Percentiles rank a stretch among this genome's conserved stretches.
These are phyloP conservation scores for Microcera coccophila DNA, from an alignment of 2,329 filamentous ascomycete species.

Conservation along the genomic window DNA sequence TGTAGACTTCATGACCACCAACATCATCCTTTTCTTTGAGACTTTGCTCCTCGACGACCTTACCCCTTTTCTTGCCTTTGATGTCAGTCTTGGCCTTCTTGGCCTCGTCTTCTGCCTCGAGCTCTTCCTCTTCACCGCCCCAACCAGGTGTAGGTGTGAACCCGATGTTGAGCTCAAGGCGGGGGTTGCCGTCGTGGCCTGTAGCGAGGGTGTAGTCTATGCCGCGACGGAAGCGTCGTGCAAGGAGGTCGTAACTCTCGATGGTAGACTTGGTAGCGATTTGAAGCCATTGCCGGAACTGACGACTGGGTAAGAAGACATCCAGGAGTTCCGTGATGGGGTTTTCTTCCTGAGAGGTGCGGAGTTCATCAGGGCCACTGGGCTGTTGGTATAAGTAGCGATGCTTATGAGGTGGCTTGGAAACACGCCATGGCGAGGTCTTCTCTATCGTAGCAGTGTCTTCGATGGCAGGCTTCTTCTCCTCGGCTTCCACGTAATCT, in stretches of 20 bases:
- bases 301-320: slow-evolving; percentile 73
- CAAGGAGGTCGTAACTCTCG: slow-evolving; percentile 71
- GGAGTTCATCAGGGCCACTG: slow-evolving; percentile 36
- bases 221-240: slow-evolving; percentile 80
- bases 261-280: slow-evolving; percentile 74
- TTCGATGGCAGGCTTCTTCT: slow-evolving; percentile 46
- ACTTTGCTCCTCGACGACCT: slow-evolving; percentile 13
- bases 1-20: slow-evolving; percentile 84
- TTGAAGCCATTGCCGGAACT: slow-evolving; percentile 87
- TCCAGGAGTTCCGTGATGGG: slow-evolving; percentile 76
- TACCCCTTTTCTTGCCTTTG: slow-evolving; percentile 30
- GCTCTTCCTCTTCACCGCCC: slow-evolving; percentile 63
- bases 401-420: slow-evolving; percentile 90
- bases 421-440: slow-evolving; percentile 65
- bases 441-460: slow-evolving; percentile 55
- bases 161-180: slow-evolving; percentile 81
- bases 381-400: slow-evolving; percentile 78
- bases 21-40: slow-evolving; percentile 50
- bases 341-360: slow-evolving; percentile 41
- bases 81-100: slow-evolving; percentile 29
- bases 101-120: slow-evolving; percentile 38
- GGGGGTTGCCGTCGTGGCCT: slow-evolving; percentile 70
- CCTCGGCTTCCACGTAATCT: slow-evolving; percentile 64
- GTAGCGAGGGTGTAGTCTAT: slow-evolving; percentile 92
- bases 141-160: slow-evolving; percentile 83